A percentile compares a stretch with the other conserved stretches of the same genome.
Evolutionary conservation across 1,284 basidiomycete species (phyloP).

Genomic region (Termitomyces sp.): DNA sequence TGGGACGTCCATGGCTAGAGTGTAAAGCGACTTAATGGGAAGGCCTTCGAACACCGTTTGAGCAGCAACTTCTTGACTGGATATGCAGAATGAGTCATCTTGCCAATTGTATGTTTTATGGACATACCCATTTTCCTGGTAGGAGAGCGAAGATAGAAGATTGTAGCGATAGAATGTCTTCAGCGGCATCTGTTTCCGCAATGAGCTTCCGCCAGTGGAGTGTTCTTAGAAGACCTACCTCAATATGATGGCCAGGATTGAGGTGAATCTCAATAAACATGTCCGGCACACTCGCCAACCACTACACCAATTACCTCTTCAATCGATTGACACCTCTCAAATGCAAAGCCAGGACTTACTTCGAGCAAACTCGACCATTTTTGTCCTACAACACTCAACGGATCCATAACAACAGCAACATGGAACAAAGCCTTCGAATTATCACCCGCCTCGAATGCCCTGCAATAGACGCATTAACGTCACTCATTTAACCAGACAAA

Average conservation of each 20-base stretch:
- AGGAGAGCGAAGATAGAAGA: conserved; percentile 53
- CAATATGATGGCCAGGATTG: conserved; percentile 62
- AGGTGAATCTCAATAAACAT: conserved; percentile 72
- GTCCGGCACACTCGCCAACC: conserved; percentile 55
- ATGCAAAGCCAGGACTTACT: conserved; percentile 34
- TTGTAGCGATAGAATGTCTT: conserved; percentile 93
- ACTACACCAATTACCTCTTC: conserved; percentile 31
- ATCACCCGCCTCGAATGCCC: conserved; percentile 69
- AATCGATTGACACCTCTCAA: neutral
- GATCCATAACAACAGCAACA: conserved; percentile 77
- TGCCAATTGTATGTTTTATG: conserved; percentile 10
- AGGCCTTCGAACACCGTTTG: conserved; percentile 49
- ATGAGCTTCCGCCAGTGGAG: neutral
- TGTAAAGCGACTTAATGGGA: conserved; percentile 77
- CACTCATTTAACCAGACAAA: neutral
- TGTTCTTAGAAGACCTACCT: conserved; percentile 39
- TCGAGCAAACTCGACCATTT: conserved; percentile 77
- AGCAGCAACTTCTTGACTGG: conserved; percentile 52
- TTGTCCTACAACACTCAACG: conserved; percentile 81
- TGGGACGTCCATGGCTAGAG: conserved; percentile 86
- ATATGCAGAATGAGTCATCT: neutral
- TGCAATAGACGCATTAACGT: conserved; percentile 24
- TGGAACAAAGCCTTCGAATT: conserved; percentile 64
- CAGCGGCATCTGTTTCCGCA: conserved; percentile 63
- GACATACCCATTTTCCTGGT: conserved; percentile 69